phyloP scores from a whole-genome alignment of 306 rosid species.

The Lathyrus aphaca region DNA sequence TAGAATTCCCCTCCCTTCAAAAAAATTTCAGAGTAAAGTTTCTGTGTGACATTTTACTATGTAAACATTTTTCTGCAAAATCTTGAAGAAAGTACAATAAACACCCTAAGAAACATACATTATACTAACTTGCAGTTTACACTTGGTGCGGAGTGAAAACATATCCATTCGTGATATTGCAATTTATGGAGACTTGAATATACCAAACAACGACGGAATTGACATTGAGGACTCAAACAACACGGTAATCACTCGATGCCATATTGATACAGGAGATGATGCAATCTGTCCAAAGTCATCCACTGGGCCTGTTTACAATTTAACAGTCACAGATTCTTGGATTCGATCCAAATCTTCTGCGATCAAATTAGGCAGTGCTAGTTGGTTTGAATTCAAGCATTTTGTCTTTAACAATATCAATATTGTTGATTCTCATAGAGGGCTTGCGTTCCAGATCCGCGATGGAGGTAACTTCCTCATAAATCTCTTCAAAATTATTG shows the following conservation, averaged over 20 bases:
- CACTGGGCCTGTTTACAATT: constrained; percentile 68
- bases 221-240: constrained; percentile 94
- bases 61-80: constrained; percentile 8
- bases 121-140: constrained; percentile 66
- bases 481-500: constrained; percentile 1
- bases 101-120: constrained; percentile 26
- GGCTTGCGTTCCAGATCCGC: constrained; percentile 85
- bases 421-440: constrained; percentile 90
- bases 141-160: constrained; percentile 67
- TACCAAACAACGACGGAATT: constrained; percentile 92
- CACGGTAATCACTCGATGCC: constrained; percentile 72
- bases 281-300: constrained; percentile 89
- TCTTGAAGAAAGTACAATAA: constrained; percentile 1
- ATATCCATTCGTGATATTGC: constrained; percentile 59
- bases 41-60: not conserved
- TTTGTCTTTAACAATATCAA: constrained; percentile 81
- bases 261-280: constrained; percentile 91
- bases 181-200: constrained; percentile 80
- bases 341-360: constrained; percentile 90
- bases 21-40: not conserved
- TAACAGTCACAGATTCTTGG: constrained; percentile 76
- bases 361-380: constrained; percentile 89
- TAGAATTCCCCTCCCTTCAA: not conserved
- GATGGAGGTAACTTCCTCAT: constrained; percentile 74
- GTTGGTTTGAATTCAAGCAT: constrained; percentile 70